Percentiles rank a stretch among this genome's conserved stretches.
These are phyloP conservation scores for Jamesozyma spencerorum DNA, from an alignment of 805 yeast species.

Conservation along the genomic window DNA sequence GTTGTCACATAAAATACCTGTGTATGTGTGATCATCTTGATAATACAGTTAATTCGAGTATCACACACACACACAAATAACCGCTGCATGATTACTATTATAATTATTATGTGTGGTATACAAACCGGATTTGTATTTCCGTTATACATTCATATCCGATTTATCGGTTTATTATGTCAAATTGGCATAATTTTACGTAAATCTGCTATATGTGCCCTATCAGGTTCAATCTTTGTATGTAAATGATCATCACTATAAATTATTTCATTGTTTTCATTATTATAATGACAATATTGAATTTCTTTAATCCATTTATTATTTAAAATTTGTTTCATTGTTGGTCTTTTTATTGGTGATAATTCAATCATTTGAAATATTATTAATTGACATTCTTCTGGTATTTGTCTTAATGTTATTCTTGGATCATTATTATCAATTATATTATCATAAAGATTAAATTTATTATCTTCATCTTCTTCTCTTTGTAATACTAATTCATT, in stretches of 20 bases:
- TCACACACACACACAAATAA: too few species aligned
- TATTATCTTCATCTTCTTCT: background rate
- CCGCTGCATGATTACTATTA: too few species aligned
- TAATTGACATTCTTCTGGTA: slow-evolving; percentile 58
- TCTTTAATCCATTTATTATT: slow-evolving; percentile 56
- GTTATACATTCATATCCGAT: too few species aligned
- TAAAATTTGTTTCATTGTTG: slow-evolving; percentile 65
- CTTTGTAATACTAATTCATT: slow-evolving; percentile 47
- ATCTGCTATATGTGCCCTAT: slow-evolving; percentile 89
- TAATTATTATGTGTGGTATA: too few species aligned
- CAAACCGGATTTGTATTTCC: too few species aligned
- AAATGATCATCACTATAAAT: slow-evolving; percentile 10
- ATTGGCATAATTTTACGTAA: slow-evolving; percentile 23
- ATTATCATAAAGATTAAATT: slow-evolving; percentile 9
- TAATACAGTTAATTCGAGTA: too few species aligned
- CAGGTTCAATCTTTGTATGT: slow-evolving; percentile 58
- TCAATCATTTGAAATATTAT: slow-evolving; percentile 68
- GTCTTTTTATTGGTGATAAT: slow-evolving; percentile 75
- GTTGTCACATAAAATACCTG: too few species aligned
- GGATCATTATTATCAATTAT: slow-evolving; percentile 18
- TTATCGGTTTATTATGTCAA: too few species aligned
- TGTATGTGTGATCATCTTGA: too few species aligned
- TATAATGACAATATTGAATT: slow-evolving; percentile 53
- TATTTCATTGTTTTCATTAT: slow-evolving; percentile 33
- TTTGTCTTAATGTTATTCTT: slow-evolving; percentile 40